A percentile compares a stretch with the other conserved stretches of the same genome.
Conservation (phyloP, 371 early-diverging fungal genomes). For the Mortierella sp. region DNA sequence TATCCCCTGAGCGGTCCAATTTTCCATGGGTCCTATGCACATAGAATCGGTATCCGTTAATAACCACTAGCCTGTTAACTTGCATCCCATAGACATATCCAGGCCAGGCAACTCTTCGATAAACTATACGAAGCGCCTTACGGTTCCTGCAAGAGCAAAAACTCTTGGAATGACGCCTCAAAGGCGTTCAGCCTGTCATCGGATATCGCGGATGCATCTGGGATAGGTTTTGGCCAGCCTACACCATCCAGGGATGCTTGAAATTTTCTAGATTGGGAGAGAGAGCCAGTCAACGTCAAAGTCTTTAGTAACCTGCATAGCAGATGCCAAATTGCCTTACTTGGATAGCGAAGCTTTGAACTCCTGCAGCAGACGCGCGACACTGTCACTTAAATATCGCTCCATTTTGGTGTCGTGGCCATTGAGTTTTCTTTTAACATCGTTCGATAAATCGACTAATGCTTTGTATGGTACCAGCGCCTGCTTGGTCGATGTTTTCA, state of each 20-base stretch:
- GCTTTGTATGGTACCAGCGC: slow-evolving; percentile 59
- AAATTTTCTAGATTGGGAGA: slow-evolving; percentile 55
- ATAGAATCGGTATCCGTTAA: too few species aligned
- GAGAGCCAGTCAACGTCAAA: too few species aligned
- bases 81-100: too few species aligned
- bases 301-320: too few species aligned
- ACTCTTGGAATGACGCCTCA: slow-evolving; percentile 57
- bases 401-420: slow-evolving; percentile 33
- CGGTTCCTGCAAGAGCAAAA: slow-evolving; percentile 60
- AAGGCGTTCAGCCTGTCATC: slow-evolving; percentile 55
- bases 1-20: slow-evolving; percentile 19
- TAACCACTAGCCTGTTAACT: too few species aligned
- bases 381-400: slow-evolving; percentile 42
- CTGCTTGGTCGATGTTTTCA: slow-evolving; percentile 54
- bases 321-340: slow-evolving; percentile 35
- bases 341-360: slow-evolving; percentile 56
- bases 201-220: slow-evolving; percentile 58
- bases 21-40: slow-evolving; percentile 15
- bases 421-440: slow-evolving; percentile 15
- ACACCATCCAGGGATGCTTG: slow-evolving; percentile 57
- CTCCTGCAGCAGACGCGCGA: slow-evolving; percentile 54
- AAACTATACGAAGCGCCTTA: slow-evolving; percentile 47
- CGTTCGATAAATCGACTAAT: slow-evolving; percentile 54
- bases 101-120: too few species aligned
- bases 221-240: slow-evolving; percentile 66